Evolutionary conservation across 2,329 filamentous ascomycete genomes (phyloP), one percentile per base, ranked within the genome.

Genomic region (Diaporthe sp.): DNA sequence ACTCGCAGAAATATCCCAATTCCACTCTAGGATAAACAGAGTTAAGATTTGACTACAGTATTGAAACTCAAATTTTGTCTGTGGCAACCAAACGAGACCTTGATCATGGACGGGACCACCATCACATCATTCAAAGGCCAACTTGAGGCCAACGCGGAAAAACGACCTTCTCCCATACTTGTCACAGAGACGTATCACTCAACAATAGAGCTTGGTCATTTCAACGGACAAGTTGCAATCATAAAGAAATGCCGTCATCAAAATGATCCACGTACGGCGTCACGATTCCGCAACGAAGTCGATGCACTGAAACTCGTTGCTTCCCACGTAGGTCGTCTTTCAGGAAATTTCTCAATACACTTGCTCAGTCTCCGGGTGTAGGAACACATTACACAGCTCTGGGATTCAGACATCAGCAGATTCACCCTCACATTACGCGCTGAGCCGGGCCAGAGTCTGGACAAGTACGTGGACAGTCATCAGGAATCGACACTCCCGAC

Each of bases 101-200:
- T 10, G n/a, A 38, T 17, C 22, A 71, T 71, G 55, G 22, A 61
- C 7, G n/a, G 13, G 4, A 7, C 2, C 45, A 22, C 12, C 8
- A 4, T 6, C n/a, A 17, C 13, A n/a, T 19, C 25, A 22, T 38
- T 10, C 17, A 15, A 4, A 50, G 55, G 22, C 30, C 42, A 25
- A 6, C 38, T 38, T 33, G 25, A 38, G 30, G 2, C 17, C 8
- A 40, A 38, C 5, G 9, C 60, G 33, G 28, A n/a, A 6, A 50
- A 71, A 5, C 12, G 17, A 13, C 15, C 15, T 50, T 38, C 42
- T 40, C 8, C 42, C 15, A 40, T n/a, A 1, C 42, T 61, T n/a
- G 30, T 71, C 4, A 22, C 42, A 9, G 40, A 60, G 69, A 71
- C 69, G 2, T n/a, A 61, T 30, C 69, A 71, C 69, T 71, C 69